Conservation (phyloP, 2,329 filamentous ascomycete genomes). For the Cordyceps farinosa region DNA sequence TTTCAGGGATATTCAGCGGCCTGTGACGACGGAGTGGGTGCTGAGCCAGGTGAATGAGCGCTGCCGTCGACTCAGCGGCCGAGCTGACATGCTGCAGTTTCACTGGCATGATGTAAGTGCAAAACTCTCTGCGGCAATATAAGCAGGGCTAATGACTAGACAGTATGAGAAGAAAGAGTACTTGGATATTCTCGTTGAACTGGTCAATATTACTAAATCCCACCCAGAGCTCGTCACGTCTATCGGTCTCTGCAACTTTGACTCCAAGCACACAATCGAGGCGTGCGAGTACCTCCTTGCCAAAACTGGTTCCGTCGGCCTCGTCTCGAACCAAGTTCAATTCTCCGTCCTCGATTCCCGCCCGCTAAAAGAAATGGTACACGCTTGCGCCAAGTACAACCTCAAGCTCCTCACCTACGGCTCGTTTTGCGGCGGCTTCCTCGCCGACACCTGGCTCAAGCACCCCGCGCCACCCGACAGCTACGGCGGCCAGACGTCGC, state of each 20-base stretch:
- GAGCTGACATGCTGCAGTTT: conserved; percentile 25
- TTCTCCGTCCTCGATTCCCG: conserved; percentile 26
- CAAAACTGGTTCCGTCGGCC: conserved; percentile 23
- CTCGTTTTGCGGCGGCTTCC: conserved; percentile 31
- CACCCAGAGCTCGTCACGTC: conserved; percentile 22
- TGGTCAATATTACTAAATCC: conserved; percentile 34
- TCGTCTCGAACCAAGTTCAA: conserved; percentile 28
- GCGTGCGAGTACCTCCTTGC: conserved; percentile 31
- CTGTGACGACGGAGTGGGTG: conserved; percentile 22
- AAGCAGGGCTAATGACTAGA: neutral
- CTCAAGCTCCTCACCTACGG: conserved; percentile 26
- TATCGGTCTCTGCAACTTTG: conserved; percentile 27
- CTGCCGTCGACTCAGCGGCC: conserved; percentile 20
- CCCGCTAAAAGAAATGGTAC: conserved; percentile 22
- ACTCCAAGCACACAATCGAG: conserved; percentile 22
- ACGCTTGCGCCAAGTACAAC: conserved; percentile 21
- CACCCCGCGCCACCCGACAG: conserved; percentile 32
- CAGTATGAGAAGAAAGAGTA: conserved; percentile 34
- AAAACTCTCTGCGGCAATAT: neutral
- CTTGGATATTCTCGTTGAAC: conserved; percentile 31
- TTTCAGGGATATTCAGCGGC: conserved; percentile 23
- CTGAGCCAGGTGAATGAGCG: conserved; percentile 23
- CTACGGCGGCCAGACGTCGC: conserved; percentile 24
- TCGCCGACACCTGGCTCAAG: conserved; percentile 32
- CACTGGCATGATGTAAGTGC: conserved; percentile 25